These are phyloP conservation scores for Rhododendron williamsianum DNA, from an alignment of 148 eudicot species.

Conservation along the genomic window DNA sequence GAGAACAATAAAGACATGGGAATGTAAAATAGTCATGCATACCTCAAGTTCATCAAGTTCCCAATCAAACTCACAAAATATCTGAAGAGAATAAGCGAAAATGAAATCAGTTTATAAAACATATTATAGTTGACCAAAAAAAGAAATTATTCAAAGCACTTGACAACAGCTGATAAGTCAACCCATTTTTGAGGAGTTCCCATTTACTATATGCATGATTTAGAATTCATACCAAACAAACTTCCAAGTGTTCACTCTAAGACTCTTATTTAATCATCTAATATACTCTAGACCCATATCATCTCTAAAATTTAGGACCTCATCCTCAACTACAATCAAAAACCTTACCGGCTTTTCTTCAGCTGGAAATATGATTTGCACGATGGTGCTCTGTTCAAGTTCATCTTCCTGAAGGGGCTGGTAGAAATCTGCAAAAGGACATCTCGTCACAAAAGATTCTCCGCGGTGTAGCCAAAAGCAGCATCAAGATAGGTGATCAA, in stretches of 20 bases:
- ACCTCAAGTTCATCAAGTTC: constrained; percentile 95
- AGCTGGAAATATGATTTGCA: constrained; percentile 52
- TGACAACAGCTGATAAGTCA: neutral
- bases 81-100: constrained; percentile 39
- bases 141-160: neutral
- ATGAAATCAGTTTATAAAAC: neutral
- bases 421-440: constrained; percentile 67
- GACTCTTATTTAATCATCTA: neutral
- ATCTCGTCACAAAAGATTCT: neutral
- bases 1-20: neutral
- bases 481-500: neutral
- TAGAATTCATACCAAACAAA: neutral
- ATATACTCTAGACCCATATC: no score
- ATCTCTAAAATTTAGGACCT: neutral
- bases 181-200: constrained; percentile 3
- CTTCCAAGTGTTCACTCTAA: neutral
- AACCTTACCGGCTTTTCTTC: constrained; percentile 73
- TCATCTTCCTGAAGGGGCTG: constrained; percentile 85
- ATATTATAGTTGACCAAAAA: neutral
- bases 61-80: constrained; percentile 87
- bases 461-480: neutral
- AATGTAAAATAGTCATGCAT: constrained; percentile 5
- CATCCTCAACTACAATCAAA: neutral
- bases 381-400: constrained; percentile 77
- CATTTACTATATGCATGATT: neutral